Percentiles rank a stretch among this genome's conserved stretches.
phyloP scores from a whole-genome alignment of 2,329 filamentous ascomycete species.

The Claviceps spartinae region DNA sequence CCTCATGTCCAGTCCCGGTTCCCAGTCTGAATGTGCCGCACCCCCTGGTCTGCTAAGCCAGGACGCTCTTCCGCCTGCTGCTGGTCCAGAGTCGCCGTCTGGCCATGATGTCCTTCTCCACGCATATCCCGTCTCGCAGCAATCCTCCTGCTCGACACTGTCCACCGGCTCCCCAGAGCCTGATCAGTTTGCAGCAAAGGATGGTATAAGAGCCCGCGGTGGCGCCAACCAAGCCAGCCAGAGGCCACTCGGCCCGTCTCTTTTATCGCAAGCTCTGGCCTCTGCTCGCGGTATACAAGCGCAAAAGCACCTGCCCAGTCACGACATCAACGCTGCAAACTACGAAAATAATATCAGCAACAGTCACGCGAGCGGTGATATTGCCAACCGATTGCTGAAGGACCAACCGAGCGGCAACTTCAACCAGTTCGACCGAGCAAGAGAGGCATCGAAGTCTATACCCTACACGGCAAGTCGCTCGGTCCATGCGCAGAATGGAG shows the following conservation, averaged over 20 bases:
- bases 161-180: conserved; percentile 2
- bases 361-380: background rate
- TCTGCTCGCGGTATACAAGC: conserved; percentile 39
- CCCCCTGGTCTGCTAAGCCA: conserved; percentile 30
- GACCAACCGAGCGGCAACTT: background rate
- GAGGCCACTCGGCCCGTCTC: conserved; percentile 34
- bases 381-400: background rate
- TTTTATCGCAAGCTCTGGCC: conserved; percentile 44
- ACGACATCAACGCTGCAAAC: background rate
- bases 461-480: conserved; percentile 2
- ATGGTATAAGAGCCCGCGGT: conserved; percentile 33
- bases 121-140: background rate
- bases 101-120: conserved; percentile 6
- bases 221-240: conserved; percentile 22
- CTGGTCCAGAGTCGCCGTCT: conserved; percentile 7
- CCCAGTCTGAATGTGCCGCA: conserved; percentile 42
- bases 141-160: conserved; percentile 1
- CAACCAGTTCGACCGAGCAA: background rate
- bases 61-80: conserved; percentile 1
- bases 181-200: conserved; percentile 1
- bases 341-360: background rate
- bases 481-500: conserved; percentile 5
- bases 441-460: background rate
- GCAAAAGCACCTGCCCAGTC: conserved; percentile 1
- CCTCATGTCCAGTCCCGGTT: conserved; percentile 43